Evolutionary conservation across 495 filamentous ascomycete genomes (phyloP).

Genomic region (Xylaria scruposa): DNA sequence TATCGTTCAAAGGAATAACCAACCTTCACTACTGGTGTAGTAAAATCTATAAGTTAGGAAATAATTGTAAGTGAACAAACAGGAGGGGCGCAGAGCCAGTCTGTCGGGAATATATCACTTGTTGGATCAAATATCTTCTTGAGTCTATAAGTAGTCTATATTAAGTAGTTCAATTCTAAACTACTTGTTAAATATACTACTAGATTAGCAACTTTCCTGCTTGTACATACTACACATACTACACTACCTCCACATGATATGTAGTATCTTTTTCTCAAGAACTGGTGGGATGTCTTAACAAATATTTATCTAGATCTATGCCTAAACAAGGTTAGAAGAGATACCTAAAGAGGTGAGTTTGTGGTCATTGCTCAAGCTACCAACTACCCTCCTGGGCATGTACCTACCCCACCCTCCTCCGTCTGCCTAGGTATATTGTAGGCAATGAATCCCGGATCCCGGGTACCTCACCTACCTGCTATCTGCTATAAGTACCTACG

Average conservation of each 20-base stretch:
- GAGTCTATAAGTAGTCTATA: neutral
- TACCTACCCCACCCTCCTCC: conserved; percentile 5
- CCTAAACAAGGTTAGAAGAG: neutral
- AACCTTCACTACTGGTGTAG: neutral
- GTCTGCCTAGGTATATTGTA: neutral
- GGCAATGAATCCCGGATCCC: neutral
- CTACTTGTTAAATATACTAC: no score
- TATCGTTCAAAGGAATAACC: neutral
- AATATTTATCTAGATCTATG: no score
- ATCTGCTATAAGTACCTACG: neutral
- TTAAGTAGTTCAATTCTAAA: neutral
- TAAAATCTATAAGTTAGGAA: neutral
- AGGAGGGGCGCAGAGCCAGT: neutral
- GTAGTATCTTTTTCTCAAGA: no score
- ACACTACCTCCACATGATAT: no score
- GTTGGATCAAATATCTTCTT: neutral
- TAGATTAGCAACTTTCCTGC: no score
- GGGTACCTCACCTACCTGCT: neutral
- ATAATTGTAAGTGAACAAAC: neutral
- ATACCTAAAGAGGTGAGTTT: neutral
- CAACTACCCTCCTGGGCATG: neutral
- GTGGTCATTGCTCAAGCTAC: conserved; percentile 21
- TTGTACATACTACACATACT: no score
- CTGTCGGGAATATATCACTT: neutral
- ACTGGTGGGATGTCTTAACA: no score